Conservation (phyloP, 2,329 filamentous ascomycete species). For the Talaromyces sp. region DNA sequence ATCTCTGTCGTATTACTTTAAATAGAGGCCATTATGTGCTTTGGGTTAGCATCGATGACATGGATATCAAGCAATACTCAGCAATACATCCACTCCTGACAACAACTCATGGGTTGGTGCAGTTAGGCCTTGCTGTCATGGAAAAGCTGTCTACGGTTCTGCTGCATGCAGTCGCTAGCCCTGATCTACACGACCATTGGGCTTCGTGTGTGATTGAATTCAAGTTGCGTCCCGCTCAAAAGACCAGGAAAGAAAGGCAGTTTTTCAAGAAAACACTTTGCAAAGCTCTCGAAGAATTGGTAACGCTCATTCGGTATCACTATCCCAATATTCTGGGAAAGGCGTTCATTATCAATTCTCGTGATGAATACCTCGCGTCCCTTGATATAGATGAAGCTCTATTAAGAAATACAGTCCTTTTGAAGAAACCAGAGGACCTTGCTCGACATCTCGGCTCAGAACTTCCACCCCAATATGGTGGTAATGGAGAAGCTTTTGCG, state of each 20-base stretch:
- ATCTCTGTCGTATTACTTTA: background rate
- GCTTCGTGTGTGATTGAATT: constrained; percentile 6
- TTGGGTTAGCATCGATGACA: constrained; percentile 5
- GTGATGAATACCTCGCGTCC: constrained; percentile 1
- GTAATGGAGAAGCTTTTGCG: background rate
- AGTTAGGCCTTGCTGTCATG: constrained; percentile 5
- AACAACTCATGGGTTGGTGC: constrained; percentile 1
- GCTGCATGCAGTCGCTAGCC: background rate
- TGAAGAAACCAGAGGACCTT: background rate
- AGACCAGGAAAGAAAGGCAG: background rate
- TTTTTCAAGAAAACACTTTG: background rate
- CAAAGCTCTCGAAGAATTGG: background rate
- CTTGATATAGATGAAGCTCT: constrained; percentile 7
- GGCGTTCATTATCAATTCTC: constrained; percentile 1
- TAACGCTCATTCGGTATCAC: background rate
- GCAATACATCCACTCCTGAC: background rate
- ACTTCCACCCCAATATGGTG: background rate
- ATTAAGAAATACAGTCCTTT: background rate
- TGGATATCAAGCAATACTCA: background rate
- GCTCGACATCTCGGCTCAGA: background rate
- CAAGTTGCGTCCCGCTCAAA: background rate
- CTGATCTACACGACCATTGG: background rate
- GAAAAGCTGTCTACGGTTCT: constrained; percentile 1
- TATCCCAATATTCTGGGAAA: constrained; percentile 2
- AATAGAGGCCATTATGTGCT: background rate